Percentiles rank a stretch among this genome's conserved stretches.
These are phyloP conservation scores for Epichloe sibirici DNA, from an alignment of 2,329 filamentous ascomycete species.

Conservation along the genomic window DNA sequence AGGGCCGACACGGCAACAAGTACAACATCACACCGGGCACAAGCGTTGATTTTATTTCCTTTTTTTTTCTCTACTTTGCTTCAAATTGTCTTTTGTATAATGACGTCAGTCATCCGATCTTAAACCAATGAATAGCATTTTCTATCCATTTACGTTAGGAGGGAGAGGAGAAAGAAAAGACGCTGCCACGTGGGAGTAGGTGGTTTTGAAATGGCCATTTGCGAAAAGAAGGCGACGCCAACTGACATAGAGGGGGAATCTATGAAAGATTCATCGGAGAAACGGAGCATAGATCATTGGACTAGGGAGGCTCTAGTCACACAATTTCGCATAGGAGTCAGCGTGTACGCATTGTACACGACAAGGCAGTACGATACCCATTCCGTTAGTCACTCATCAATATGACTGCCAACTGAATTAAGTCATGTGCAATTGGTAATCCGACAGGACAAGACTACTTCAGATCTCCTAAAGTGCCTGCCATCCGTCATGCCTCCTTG, in stretches of 20 bases:
- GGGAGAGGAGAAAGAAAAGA: background rate
- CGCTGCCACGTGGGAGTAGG: background rate
- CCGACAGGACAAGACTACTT: no score
- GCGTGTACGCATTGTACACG: background rate
- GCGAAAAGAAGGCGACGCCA: background rate
- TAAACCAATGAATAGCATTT: background rate
- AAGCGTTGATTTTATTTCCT: constrained; percentile 8
- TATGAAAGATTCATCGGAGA: background rate
- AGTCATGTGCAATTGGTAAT: background rate
- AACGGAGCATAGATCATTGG: background rate
- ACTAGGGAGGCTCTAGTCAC: background rate
- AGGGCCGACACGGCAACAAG: background rate
- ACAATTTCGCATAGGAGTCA: background rate
- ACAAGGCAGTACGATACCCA: background rate
- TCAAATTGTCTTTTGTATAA: constrained; percentile 5
- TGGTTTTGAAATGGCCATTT: background rate
- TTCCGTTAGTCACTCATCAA: background rate
- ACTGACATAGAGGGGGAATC: background rate
- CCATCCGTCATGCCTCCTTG: no score
- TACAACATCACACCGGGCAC: constrained; percentile 2
- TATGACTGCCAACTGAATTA: background rate
- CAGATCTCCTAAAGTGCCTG: no score
- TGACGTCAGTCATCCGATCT: background rate
- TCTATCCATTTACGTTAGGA: background rate
- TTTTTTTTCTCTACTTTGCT: constrained; percentile 3